Evolutionary conservation across 306 rosid genomes (phyloP).

Genomic region (Cucurbita moschata): DNA sequence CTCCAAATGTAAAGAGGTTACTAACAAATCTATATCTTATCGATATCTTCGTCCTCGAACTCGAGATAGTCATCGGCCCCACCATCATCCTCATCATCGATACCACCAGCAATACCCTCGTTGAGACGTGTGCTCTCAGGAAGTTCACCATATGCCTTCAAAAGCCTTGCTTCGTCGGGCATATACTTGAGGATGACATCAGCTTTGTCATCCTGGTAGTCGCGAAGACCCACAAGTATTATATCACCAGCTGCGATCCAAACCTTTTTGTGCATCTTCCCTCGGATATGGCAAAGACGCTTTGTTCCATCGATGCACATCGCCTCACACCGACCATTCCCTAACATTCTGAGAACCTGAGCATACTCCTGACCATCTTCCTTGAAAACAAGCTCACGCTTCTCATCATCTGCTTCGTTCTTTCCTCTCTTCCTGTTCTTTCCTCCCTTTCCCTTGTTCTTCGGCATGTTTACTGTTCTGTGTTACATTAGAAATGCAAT

Average conservation of each 20-base stretch:
- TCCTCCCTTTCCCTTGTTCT: conserved; percentile 67
- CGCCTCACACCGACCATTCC: conserved; percentile 43
- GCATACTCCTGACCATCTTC: conserved; percentile 59
- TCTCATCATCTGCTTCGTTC: conserved; percentile 48
- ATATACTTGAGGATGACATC: conserved; percentile 52
- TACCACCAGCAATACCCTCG: conserved; percentile 35
- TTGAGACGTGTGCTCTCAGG: conserved; percentile 39
- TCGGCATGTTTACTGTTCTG: conserved; percentile 26
- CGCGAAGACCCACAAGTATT: conserved; percentile 43
- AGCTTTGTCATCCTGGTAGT: conserved; percentile 54
- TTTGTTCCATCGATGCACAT: conserved; percentile 49
- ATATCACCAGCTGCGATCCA: conserved; percentile 58
- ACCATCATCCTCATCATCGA: conserved; percentile 43
- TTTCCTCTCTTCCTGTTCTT: conserved; percentile 53
- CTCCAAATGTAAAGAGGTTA: neutral
- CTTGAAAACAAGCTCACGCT: conserved; percentile 48
- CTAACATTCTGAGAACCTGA: conserved; percentile 39
- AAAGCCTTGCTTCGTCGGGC: conserved; percentile 49
- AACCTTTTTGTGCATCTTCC: conserved; percentile 61
- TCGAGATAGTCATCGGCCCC: conserved; percentile 31
- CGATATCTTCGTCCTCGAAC: conserved; percentile 49
- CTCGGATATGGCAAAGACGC: conserved; percentile 41
- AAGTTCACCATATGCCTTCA: conserved; percentile 55
- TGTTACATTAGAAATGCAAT: neutral
- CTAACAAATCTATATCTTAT: conserved; percentile 19